A percentile compares a stretch with the other conserved stretches of the same genome.
phyloP scores from a whole-genome alignment of 805 yeast genomes.

The Cyberlindnera maritima region DNA sequence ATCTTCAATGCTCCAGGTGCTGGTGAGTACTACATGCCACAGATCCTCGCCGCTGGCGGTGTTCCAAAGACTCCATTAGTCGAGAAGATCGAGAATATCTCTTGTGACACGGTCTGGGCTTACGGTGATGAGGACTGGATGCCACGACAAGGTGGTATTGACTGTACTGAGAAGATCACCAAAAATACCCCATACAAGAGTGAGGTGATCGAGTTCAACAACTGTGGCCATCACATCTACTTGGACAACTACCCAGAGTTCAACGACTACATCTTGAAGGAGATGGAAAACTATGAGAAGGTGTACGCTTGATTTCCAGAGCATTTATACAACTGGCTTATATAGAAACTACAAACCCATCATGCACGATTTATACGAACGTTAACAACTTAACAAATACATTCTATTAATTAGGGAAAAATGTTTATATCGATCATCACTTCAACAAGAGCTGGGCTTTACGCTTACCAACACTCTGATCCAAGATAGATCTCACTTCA shows the following conservation, averaged over 20 bases:
- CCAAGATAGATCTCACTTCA: constrained; percentile 75
- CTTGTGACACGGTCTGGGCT: constrained; percentile 72
- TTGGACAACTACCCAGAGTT: constrained; percentile 60
- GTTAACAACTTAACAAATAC: no score
- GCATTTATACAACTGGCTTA: background rate
- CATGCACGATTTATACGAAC: background rate
- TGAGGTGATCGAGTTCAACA: constrained; percentile 41
- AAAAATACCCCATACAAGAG: constrained; percentile 25
- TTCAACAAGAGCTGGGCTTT: constrained; percentile 70
- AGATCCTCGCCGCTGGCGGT: constrained; percentile 87
- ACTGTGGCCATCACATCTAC: constrained; percentile 79
- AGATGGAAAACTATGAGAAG: constrained; percentile 41
- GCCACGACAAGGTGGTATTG: constrained; percentile 38
- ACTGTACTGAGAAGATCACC: constrained; percentile 29
- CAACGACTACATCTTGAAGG: constrained; percentile 46
- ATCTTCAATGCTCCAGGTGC: constrained; percentile 87
- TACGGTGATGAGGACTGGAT: constrained; percentile 84
- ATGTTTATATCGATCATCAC: background rate
- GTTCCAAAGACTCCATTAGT: constrained; percentile 75
- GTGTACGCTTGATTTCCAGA: constrained; percentile 6
- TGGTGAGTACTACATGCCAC: constrained; percentile 89
- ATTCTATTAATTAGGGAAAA: no score
- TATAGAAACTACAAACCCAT: background rate
- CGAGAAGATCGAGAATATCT: constrained; percentile 38
- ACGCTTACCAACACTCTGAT: constrained; percentile 88